Conservation (phyloP, 2,329 filamentous ascomycete genomes). For the Myriosclerotinia curreyana region DNA sequence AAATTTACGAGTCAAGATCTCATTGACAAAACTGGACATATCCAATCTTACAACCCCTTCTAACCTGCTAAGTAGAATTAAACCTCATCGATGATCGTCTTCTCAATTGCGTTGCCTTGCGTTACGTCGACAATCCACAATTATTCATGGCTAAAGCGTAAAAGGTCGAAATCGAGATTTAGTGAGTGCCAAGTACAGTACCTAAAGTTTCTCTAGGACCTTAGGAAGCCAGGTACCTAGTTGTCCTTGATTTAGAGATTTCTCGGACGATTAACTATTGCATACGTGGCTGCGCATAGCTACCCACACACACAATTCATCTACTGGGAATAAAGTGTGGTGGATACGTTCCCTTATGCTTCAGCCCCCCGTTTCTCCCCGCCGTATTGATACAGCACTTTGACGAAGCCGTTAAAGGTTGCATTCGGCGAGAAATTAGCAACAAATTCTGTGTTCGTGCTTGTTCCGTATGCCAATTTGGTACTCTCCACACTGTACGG, state of each 20-base stretch:
- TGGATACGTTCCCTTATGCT: constrained; percentile 1
- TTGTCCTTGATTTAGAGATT: not conserved
- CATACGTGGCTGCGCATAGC: constrained; percentile 20
- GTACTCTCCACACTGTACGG: not conserved
- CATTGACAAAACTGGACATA: not conserved
- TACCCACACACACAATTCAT: not conserved
- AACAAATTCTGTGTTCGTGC: not conserved
- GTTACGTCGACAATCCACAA: not conserved
- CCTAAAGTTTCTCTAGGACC: not conserved
- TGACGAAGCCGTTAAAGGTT: constrained; percentile 3
- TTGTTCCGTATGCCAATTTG: not conserved
- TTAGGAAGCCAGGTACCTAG: not conserved
- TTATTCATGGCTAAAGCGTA: not conserved
- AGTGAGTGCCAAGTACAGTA: not conserved
- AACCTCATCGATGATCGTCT: not conserved
- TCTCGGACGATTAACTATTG: constrained; percentile 1
- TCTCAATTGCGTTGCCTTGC: not conserved
- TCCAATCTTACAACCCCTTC: not conserved
- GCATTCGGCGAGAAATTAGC: constrained; percentile 2
- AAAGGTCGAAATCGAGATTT: not conserved
- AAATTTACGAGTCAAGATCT: constrained; percentile 6
- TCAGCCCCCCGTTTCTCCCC: constrained; percentile 1
- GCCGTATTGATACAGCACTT: constrained; percentile 9
- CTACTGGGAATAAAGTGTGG: constrained; percentile 1
- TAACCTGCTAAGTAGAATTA: not conserved